Base-by-base conservation (phyloP, 495 filamentous ascomycete species). In the Xylaria intraflava region DNA sequence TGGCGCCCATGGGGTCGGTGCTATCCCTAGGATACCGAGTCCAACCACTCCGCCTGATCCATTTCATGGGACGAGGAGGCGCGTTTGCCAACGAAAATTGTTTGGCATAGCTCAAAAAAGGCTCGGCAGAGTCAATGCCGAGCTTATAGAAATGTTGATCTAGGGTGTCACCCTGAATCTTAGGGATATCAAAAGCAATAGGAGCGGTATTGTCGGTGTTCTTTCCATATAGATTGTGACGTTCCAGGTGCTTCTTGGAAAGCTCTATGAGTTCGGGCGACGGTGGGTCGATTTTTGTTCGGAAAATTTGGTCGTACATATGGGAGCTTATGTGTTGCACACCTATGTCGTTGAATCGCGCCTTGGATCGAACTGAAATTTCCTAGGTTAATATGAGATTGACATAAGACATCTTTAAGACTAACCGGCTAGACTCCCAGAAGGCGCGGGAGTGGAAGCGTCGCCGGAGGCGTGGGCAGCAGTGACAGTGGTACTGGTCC, bases 111-210 rank as follows among this genome's bases (percentile, higher is more conserved):
- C 70, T 69, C 36, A 96, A 68, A 65, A 90, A 96, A n/a, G 92
- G 91, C 57, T 96, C 88, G 20, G 89, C 88, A 12, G 85, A 81
- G 64, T 96, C 89, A 72, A 85, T 80, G 19, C 93, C 93, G 5
- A 99, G 80, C 65, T 82, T 91, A 75, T 89, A 76, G 64, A 99
- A 99, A 69, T 99, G 93, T 60, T 97, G 94, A 67, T 97, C 94
- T 22, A 99, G 70, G 0, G 88, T 87, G 24, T 76, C 61, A 4
- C 93, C 94, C 46, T 88, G 85, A 8, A 99, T 79, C 16, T 70
- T 60, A 0, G 93, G 93, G 0, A 99, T 72, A 55, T 96, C 83
- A 66, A 97, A 96, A 33, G 79, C 84, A 62, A 97, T 83, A 1
- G 93, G 89, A 5, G 80, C 73, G 6, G 77, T 73, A 27, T 77